These are phyloP conservation scores for Colletotrichum falcatum DNA, from an alignment of 2,329 filamentous ascomycete genomes.

Conservation along the genomic window DNA sequence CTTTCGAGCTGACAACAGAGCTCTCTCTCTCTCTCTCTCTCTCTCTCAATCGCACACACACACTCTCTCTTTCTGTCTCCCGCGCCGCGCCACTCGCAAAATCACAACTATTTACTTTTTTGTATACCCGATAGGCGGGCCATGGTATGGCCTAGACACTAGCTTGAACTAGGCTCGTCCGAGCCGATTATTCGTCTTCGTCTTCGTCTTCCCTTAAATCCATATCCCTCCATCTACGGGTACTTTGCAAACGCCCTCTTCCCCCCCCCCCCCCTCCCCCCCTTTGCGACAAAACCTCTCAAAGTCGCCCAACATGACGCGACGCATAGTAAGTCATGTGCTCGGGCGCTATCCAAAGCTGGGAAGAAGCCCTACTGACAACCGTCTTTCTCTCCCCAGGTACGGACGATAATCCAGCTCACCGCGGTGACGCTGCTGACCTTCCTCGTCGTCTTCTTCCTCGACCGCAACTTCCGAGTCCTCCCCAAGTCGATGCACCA, in stretches of 20 bases:
- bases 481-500: slow-evolving; percentile 87
- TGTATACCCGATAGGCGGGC: slow-evolving; percentile 20
- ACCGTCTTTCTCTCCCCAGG: slow-evolving; percentile 52
- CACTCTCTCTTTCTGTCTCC: too few species aligned
- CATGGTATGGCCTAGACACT: slow-evolving; percentile 38
- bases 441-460: slow-evolving; percentile 79
- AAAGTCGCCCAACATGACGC: slow-evolving; percentile 42
- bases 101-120: neutral
- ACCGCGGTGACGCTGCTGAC: slow-evolving; percentile 73
- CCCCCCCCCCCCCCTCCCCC: too few species aligned
- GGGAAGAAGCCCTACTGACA: neutral
- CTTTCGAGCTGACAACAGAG: slow-evolving; percentile 26
- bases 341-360: neutral
- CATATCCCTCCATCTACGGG: slow-evolving; percentile 9
- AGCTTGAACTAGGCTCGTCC: slow-evolving; percentile 37
- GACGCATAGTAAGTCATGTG: slow-evolving; percentile 42
- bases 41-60: too few species aligned
- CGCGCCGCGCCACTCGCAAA: slow-evolving; percentile 10
- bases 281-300: slow-evolving; percentile 21
- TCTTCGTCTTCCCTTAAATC: slow-evolving; percentile 3
- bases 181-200: slow-evolving; percentile 39
- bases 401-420: slow-evolving; percentile 81
- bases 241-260: slow-evolving; percentile 4
- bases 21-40: neutral
- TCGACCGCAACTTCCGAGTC: slow-evolving; percentile 90